These are phyloP conservation scores for Jimgerdemannia flammicorona DNA, from an alignment of 192 early-diverging fungal species.

Conservation along the genomic window DNA sequence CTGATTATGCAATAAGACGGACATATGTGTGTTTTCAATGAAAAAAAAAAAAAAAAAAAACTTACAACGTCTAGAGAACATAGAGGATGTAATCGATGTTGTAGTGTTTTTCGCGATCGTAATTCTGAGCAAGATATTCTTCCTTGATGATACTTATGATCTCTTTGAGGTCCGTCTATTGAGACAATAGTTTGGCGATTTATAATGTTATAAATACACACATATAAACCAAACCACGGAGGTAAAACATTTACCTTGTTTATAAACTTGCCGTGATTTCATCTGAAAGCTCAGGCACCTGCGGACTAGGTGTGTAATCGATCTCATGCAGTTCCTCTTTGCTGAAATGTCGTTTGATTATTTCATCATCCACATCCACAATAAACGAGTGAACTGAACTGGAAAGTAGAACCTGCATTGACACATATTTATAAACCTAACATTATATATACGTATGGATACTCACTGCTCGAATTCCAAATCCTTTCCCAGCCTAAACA, in stretches of 20 bases:
- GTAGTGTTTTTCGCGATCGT: neutral
- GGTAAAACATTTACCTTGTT: too few species aligned
- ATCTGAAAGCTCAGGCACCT: too few species aligned
- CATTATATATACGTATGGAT: too few species aligned
- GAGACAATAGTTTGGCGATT: too few species aligned
- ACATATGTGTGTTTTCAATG: neutral
- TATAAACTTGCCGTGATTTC: too few species aligned
- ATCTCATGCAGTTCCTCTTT: slow-evolving; percentile 13
- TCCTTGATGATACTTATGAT: too few species aligned
- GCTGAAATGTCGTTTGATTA: slow-evolving; percentile 13
- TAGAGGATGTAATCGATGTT: slow-evolving; percentile 16
- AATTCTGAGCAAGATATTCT: slow-evolving; percentile 3
- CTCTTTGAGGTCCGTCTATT: too few species aligned
- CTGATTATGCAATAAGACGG: neutral
- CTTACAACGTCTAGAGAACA: slow-evolving; percentile 18
- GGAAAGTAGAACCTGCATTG: slow-evolving; percentile 1
- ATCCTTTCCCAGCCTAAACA: slow-evolving; percentile 7
- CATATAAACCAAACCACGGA: too few species aligned
- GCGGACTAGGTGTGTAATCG: neutral
- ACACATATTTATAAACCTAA: neutral
- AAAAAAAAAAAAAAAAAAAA: too few species aligned
- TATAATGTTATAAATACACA: too few species aligned
- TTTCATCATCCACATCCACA: slow-evolving; percentile 13
- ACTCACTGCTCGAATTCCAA: slow-evolving; percentile 9
- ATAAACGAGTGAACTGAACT: slow-evolving; percentile 20